phyloP scores from a whole-genome alignment of 768 basidiomycete genomes.

The Rhizopogon vinicolor region DNA sequence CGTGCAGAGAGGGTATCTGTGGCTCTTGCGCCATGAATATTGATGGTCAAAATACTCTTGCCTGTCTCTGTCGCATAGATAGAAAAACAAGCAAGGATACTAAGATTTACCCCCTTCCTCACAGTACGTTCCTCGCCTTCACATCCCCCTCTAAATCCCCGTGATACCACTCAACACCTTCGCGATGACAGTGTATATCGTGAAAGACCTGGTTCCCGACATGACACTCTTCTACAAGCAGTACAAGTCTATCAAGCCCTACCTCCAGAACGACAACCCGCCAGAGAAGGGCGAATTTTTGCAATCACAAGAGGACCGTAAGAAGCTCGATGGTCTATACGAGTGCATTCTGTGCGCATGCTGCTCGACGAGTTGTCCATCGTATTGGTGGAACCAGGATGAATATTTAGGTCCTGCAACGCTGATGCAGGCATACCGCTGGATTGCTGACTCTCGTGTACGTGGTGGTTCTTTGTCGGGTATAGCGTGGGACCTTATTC shows the following conservation, averaged over 20 bases:
- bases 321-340: constrained; percentile 96
- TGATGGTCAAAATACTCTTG: constrained; percentile 95
- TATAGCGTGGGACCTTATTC: background rate
- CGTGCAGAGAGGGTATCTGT: constrained; percentile 93
- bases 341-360: constrained; percentile 97
- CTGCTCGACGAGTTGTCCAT: constrained; percentile 96
- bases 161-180: background rate
- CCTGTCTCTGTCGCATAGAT: constrained; percentile 95
- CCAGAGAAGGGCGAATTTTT: constrained; percentile 83
- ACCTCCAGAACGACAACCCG: constrained; percentile 88
- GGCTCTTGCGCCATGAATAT: constrained; percentile 99
- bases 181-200: constrained; percentile 78
- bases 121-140: constrained; percentile 57
- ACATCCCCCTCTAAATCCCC: too few relatives aligned
- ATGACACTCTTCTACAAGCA: constrained; percentile 95
- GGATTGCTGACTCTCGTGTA: constrained; percentile 95
- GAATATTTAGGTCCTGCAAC: constrained; percentile 97
- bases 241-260: constrained; percentile 99
- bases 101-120: constrained; percentile 96
- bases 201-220: constrained; percentile 96
- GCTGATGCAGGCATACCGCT: constrained; percentile 93
- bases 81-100: constrained; percentile 61
- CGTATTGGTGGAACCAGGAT: constrained; percentile 99
- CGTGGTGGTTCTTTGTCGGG: constrained; percentile 19
- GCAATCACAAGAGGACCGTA: constrained; percentile 87